These are phyloP conservation scores for Leccinum obscurum DNA, from an alignment of 768 basidiomycete genomes.

Conservation along the genomic window DNA sequence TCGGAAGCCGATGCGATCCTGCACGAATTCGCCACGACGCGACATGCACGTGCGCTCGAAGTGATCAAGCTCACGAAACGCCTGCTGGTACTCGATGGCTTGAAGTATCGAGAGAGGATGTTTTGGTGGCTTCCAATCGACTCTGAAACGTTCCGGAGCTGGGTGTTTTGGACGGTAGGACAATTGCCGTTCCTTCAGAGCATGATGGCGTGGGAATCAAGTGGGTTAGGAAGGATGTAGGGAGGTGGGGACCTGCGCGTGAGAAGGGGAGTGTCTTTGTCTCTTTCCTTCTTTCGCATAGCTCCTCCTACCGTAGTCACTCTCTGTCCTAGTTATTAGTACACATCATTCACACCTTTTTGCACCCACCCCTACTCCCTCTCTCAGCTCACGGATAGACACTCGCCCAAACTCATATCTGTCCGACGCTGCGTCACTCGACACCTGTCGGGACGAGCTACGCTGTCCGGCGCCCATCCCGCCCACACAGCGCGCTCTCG, in stretches of 20 bases:
- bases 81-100: conserved; percentile 26
- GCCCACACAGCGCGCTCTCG: too few relatives aligned
- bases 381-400: too few relatives aligned
- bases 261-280: too few relatives aligned
- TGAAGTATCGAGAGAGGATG: conserved; percentile 19
- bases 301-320: too few relatives aligned
- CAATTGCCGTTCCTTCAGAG: conserved; percentile 16
- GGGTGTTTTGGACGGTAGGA: conserved; percentile 23
- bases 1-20: conserved; percentile 34
- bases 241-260: background rate
- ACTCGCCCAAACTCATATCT: too few relatives aligned
- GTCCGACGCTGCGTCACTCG: too few relatives aligned
- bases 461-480: too few relatives aligned
- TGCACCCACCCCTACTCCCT: too few relatives aligned
- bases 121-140: conserved; percentile 29
- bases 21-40: conserved; percentile 34
- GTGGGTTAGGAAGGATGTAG: conserved; percentile 24
- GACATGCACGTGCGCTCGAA: conserved; percentile 42
- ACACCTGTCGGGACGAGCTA: too few relatives aligned
- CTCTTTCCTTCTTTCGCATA: too few relatives aligned
- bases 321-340: too few relatives aligned
- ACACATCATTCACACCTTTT: too few relatives aligned
- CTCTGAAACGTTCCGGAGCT: conserved; percentile 27
- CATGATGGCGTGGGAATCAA: conserved; percentile 19
- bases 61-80: conserved; percentile 44